Conservation (phyloP, 2,329 filamentous ascomycete genomes). For the Cercospora nicotianae region DNA sequence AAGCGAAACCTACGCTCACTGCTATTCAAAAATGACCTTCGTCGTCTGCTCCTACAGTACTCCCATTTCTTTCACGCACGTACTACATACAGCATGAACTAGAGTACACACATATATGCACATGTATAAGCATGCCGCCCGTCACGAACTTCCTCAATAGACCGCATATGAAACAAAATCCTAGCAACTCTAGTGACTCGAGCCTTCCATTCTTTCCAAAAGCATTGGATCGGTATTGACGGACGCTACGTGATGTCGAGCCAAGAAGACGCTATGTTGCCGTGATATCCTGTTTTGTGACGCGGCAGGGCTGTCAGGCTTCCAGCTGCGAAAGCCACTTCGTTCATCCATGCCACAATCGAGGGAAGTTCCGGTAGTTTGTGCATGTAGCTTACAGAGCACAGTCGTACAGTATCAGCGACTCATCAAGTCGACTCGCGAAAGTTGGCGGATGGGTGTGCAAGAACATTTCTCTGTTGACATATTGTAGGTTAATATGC, state of each 20-base stretch:
- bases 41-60: too few relatives aligned
- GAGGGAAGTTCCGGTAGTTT: neutral
- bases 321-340: neutral
- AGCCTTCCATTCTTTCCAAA: neutral
- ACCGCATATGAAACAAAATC: neutral
- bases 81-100: neutral
- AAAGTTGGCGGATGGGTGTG: neutral
- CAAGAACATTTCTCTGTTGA: neutral
- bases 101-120: too few relatives aligned
- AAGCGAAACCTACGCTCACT: neutral
- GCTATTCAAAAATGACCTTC: too few relatives aligned
- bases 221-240: neutral
- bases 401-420: neutral
- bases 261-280: conserved; percentile 4
- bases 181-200: neutral
- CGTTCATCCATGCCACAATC: neutral
- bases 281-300: neutral
- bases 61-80: too few relatives aligned
- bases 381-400: neutral
- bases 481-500: neutral
- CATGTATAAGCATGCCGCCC: neutral
- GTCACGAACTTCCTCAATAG: neutral
- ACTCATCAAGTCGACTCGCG: neutral
- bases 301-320: neutral
- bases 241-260: neutral